A percentile compares a stretch with the other conserved stretches of the same genome.
Evolutionary conservation across 371 early-diverging fungal species (phyloP).

Genomic region (Dichotomocladium elegans): DNA sequence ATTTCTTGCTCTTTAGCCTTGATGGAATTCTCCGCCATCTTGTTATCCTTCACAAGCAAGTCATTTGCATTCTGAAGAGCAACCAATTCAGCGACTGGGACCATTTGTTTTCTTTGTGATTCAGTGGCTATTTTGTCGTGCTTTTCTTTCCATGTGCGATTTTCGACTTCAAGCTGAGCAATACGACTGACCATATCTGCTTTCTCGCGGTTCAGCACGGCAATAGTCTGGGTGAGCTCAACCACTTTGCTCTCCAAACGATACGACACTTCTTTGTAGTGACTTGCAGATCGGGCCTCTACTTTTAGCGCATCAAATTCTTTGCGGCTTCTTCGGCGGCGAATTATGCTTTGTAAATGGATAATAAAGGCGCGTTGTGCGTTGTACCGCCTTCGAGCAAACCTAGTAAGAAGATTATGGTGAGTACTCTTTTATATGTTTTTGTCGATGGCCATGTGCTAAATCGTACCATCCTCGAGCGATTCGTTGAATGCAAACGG

Average conservation of each 20-base stretch:
- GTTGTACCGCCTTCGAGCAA: slow-evolving; percentile 59
- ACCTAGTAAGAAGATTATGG: slow-evolving; percentile 49
- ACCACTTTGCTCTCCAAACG: slow-evolving; percentile 94
- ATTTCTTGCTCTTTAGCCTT: slow-evolving; percentile 59
- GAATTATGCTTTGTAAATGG: slow-evolving; percentile 76
- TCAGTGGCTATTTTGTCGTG: slow-evolving; percentile 51
- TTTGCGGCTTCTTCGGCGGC: slow-evolving; percentile 69
- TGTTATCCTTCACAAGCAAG: slow-evolving; percentile 28
- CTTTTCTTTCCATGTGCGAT: slow-evolving; percentile 64
- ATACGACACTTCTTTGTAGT: slow-evolving; percentile 89
- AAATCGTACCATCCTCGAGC: slow-evolving; percentile 51
- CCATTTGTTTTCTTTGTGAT: slow-evolving; percentile 43
- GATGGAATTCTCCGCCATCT: slow-evolving; percentile 43
- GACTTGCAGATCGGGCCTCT: slow-evolving; percentile 86
- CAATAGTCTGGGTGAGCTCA: slow-evolving; percentile 82
- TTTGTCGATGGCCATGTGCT: not conserved
- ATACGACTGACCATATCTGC: slow-evolving; percentile 47
- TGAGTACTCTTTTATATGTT: too few relatives aligned
- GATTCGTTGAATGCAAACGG: slow-evolving; percentile 68
- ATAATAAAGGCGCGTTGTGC: slow-evolving; percentile 55
- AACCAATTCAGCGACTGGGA: slow-evolving; percentile 54
- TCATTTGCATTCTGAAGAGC: slow-evolving; percentile 44
- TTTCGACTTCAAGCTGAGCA: slow-evolving; percentile 56
- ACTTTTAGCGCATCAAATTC: slow-evolving; percentile 59
- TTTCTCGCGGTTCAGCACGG: slow-evolving; percentile 65